Base-by-base conservation (phyloP, 2,329 filamentous ascomycete genomes). In the Phaeosphaeria sp. region DNA sequence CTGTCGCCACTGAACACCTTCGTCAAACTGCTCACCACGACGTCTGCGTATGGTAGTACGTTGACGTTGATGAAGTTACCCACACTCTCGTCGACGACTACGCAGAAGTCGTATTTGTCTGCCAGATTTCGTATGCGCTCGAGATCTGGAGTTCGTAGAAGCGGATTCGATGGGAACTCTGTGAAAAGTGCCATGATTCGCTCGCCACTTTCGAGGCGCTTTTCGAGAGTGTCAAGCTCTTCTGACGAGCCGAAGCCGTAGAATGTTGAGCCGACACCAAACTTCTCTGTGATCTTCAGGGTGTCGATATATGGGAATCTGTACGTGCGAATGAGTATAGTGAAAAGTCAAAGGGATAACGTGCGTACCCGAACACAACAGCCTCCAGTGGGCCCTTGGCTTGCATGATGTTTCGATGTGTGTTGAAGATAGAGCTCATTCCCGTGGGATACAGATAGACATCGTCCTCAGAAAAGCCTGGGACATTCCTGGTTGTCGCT, bases 1-100 rank as follows among this genome's bases (percentile, higher is more conserved):
- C 92, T 95, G 78, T 97, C 95, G 50, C 95, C 95, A 55, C 92
- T 96, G 80, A 99, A 99, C 53, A 98, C 90, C 77, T 99, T 99
- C 49, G 95, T 98, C 57, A 99, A 82, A 74, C 92, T 96, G 81
- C 92, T 97, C 55, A 97, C 94, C 5, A 98, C 91, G 17, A 98
- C 84, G 77, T 99, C 95, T 58, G 92, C 91, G 72, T 89, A 91
- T 2, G 90, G 92, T 5, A 99, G 84, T 3, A 99, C 92, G 74
- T 98, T 92, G 68, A 97, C 89, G 74, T 99, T 99, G 73, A 96
- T 88, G 74, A 97, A 97, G 55, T 95, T 99, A 67, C 94, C 94
- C 59, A 99, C 92, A 0, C 95, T 98, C 78, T 99, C 95, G 77
- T 99, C 95, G 2, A 99, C 86, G 2, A 98, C 91, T 13, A 98